A percentile compares a stretch with the other conserved stretches of the same genome.
Conservation (phyloP, 352 stramenopile genomes). For the Blastocystis sp. region DNA sequence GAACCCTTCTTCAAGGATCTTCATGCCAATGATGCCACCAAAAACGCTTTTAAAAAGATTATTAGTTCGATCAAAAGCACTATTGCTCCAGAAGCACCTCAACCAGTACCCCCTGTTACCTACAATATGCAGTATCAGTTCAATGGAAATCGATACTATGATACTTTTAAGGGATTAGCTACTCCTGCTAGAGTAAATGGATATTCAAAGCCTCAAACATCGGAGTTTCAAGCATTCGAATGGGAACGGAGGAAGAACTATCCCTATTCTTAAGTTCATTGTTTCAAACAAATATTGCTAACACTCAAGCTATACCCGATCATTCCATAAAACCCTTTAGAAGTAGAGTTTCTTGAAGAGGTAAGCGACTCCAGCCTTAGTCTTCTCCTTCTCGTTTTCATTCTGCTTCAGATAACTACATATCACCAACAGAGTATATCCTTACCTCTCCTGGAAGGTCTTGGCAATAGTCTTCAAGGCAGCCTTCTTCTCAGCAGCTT, state of each 20-base stretch:
- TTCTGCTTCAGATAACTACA: conserved; percentile 67
- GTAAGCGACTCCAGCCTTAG: conserved; percentile 67
- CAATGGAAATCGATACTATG: background rate
- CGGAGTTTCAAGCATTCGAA: background rate
- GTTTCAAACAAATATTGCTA: conserved; percentile 21
- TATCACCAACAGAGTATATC: background rate
- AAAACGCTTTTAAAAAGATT: background rate
- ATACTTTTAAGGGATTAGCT: background rate
- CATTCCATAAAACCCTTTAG: conserved; percentile 59
- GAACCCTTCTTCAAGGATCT: background rate
- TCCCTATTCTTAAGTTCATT: background rate
- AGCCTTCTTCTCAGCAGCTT: conserved; percentile 49
- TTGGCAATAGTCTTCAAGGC: conserved; percentile 55
- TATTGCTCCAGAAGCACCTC: background rate
- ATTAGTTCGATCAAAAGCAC: background rate
- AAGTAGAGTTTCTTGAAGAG: conserved; percentile 69
- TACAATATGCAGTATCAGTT: background rate
- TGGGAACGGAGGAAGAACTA: background rate
- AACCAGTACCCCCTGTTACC: background rate
- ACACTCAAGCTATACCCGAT: conserved; percentile 43
- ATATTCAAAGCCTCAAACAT: background rate
- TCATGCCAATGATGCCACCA: background rate
- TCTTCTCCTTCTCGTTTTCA: conserved; percentile 67
- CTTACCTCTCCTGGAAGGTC: conserved; percentile 56
- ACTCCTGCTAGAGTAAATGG: background rate